phyloP scores from a whole-genome alignment of 2,329 filamentous ascomycete genomes.

The Apiospora koreana region DNA sequence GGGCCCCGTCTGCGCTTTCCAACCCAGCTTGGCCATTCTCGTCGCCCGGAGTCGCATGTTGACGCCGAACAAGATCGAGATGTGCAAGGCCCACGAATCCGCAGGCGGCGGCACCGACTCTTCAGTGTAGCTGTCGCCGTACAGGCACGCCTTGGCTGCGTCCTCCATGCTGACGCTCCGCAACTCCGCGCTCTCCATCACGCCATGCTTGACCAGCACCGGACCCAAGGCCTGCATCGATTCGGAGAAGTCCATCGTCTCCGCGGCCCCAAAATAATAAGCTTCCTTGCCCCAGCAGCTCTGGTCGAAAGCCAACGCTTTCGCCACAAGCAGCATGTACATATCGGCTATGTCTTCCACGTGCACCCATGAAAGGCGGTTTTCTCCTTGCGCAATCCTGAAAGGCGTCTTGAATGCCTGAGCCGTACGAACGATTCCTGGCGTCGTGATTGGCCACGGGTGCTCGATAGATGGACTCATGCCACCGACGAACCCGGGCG shows the following conservation, averaged over 20 bases:
- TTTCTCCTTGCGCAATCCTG: slow-evolving; percentile 20
- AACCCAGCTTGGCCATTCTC: slow-evolving; percentile 19
- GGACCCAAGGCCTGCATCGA: slow-evolving; percentile 17
- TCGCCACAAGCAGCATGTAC: slow-evolving; percentile 20
- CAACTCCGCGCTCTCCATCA: slow-evolving; percentile 17
- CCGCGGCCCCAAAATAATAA: slow-evolving; percentile 21
- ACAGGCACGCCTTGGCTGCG: slow-evolving; percentile 18
- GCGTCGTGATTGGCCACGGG: slow-evolving; percentile 21
- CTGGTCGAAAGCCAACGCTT: slow-evolving; percentile 14
- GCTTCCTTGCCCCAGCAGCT: slow-evolving; percentile 16
- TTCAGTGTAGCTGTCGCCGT: slow-evolving; percentile 19
- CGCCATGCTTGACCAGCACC: slow-evolving; percentile 16
- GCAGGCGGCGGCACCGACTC: slow-evolving; percentile 18
- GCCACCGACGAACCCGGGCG: slow-evolving; percentile 23
- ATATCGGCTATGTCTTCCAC: slow-evolving; percentile 20
- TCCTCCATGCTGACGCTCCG: slow-evolving; percentile 17
- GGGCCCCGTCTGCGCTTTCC: slow-evolving; percentile 17
- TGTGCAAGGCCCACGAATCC: slow-evolving; percentile 23
- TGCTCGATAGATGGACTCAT: slow-evolving; percentile 22
- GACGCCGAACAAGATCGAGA: slow-evolving; percentile 20
- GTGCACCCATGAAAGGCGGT: slow-evolving; percentile 18
- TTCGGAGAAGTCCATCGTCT: slow-evolving; percentile 16
- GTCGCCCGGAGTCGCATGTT: slow-evolving; percentile 20
- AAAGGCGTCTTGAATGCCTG: slow-evolving; percentile 21
- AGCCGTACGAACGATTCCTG: slow-evolving; percentile 18